These are phyloP conservation scores for Aphanomyces invadans DNA, from an alignment of 352 stramenopile species.

Conservation along the genomic window DNA sequence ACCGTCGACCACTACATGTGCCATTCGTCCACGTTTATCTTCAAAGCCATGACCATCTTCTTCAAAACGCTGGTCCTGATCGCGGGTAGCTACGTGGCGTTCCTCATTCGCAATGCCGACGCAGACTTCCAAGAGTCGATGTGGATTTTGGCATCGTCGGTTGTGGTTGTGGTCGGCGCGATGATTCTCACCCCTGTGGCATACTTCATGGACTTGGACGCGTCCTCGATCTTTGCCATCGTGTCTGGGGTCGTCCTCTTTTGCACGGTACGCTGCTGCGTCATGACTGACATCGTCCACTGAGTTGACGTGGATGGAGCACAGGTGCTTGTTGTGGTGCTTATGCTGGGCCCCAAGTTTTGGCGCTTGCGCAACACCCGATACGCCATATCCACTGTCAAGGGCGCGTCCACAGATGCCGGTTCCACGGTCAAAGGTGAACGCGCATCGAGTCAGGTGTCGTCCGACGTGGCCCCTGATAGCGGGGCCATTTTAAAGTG, in stretches of 20 bases:
- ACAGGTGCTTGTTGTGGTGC: background rate
- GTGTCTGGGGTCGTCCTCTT: slow-evolving; percentile 29
- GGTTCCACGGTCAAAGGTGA: background rate
- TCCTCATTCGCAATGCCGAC: slow-evolving; percentile 58
- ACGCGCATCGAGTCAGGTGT: background rate
- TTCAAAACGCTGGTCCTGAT: slow-evolving; percentile 48
- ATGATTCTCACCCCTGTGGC: slow-evolving; percentile 42
- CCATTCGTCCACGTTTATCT: slow-evolving; percentile 42
- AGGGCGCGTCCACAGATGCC: background rate
- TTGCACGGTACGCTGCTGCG: slow-evolving; percentile 27
- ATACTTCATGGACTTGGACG: slow-evolving; percentile 41
- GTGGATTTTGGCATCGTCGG: slow-evolving; percentile 47
- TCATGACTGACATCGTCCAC: background rate
- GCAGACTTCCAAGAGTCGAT: slow-evolving; percentile 57
- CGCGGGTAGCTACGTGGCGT: slow-evolving; percentile 39
- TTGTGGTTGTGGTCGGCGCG: slow-evolving; percentile 42
- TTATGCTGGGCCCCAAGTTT: slow-evolving; percentile 5
- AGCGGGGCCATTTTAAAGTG: background rate
- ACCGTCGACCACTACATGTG: slow-evolving; percentile 31
- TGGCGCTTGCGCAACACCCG: too few species aligned
- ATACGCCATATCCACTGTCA: background rate
- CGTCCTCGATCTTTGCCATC: slow-evolving; percentile 36
- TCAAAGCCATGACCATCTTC: slow-evolving; percentile 44
- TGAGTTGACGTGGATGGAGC: background rate
- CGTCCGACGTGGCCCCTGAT: background rate